phyloP scores from a whole-genome alignment of 1,139 yeast species.

The Pichia sp. region DNA sequence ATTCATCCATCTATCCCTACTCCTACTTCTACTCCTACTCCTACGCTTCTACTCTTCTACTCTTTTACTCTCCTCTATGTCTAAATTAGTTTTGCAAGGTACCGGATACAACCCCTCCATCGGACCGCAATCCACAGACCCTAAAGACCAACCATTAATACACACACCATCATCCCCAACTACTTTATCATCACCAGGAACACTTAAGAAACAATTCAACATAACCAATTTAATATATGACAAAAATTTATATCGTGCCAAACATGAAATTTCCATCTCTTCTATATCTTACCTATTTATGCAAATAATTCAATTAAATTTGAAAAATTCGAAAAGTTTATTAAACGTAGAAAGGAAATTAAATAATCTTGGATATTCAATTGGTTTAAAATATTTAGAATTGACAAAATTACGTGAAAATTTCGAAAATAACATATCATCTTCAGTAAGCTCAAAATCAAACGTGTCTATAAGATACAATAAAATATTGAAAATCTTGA shows the following conservation, averaged over 20 bases:
- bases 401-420: slow-evolving; percentile 48
- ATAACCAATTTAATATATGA: slow-evolving; percentile 49
- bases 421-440: slow-evolving; percentile 41
- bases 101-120: slow-evolving; percentile 26
- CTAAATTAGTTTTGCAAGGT: slow-evolving; percentile 15
- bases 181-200: slow-evolving; percentile 10
- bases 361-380: slow-evolving; percentile 67
- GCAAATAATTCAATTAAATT: slow-evolving; percentile 59
- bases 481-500: slow-evolving; percentile 68
- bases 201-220: slow-evolving; percentile 10
- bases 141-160: background rate
- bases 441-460: slow-evolving; percentile 47
- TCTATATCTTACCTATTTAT: slow-evolving; percentile 65
- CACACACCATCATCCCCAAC: background rate
- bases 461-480: slow-evolving; percentile 66
- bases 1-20: too few species aligned
- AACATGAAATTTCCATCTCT: slow-evolving; percentile 60
- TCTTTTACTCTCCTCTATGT: background rate
- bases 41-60: too few species aligned
- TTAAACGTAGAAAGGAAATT: slow-evolving; percentile 72
- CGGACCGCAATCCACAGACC: slow-evolving; percentile 26
- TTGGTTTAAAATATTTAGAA: slow-evolving; percentile 57
- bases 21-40: too few species aligned
- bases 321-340: slow-evolving; percentile 52
- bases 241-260: slow-evolving; percentile 55